Evolutionary conservation across 2,329 filamentous ascomycete genomes (phyloP), one percentile per base, ranked within the genome.

Genomic region (Nigrograna mackinnonii): DNA sequence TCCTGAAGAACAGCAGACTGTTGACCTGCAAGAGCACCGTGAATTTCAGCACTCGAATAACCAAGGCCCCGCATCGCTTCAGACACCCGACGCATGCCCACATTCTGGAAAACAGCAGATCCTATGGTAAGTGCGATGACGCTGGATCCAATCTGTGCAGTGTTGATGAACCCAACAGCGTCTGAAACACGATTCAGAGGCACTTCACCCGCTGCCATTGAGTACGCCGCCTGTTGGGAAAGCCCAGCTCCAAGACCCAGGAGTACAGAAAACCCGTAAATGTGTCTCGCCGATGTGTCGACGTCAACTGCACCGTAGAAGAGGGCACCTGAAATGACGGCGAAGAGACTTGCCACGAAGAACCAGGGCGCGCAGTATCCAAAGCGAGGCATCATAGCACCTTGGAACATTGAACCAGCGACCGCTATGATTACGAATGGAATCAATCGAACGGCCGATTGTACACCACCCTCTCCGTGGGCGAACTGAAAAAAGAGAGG

Each of bases 401-500:
- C 60, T 21, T 49, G 55, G 13, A 50, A 2, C 7, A 60, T 41
- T 21, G 46, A 46, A 11, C 44, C 18, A 18, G 46, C 16, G 16
- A 44, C 41, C 9, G 50, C 21, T 12, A 61, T 18, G 26, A 49
- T 19, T 35, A 66, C 49, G 32, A 58, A 51, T 3, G 62, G 60
- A 2, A 66, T 46, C 0, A 64, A 46, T 7, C 54, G 36, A 6
- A 63, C 46, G 2, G 37, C 62, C 2, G 62, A 39, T 1, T 52
- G 26, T 6, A 65, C n/a, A 3, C 58, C 28, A 1, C 9, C 14
- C 18, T 62, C 58, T 6, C 48, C 47, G 4, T 45, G 36, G 7
- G 47, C 36, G 35, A 64, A 57, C 38, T 61, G 54, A 49, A 65
- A 66, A 35, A 46, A 59, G 7, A 62, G 39, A 1, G 62, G 60